phyloP scores from a whole-genome alignment of 768 basidiomycete species.

The Cystobasidium onofrii region DNA sequence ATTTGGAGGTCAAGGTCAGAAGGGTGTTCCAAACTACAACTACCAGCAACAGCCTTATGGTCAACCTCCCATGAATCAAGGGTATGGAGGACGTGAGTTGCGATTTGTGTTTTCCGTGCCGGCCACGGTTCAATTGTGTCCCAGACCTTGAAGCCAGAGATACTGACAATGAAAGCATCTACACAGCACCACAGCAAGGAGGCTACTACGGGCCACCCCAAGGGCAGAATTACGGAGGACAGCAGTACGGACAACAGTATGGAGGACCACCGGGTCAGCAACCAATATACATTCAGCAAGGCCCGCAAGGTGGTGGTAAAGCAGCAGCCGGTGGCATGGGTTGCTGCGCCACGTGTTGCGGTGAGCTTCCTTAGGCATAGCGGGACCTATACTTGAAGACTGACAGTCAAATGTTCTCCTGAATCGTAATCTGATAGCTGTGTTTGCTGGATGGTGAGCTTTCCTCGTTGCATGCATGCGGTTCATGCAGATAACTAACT shows the following conservation, averaged over 20 bases:
- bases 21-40: not conserved
- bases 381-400: not conserved
- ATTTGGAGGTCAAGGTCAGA: not conserved
- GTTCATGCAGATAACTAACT: not conserved
- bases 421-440: not conserved
- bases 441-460: constrained; percentile 1
- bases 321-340: not conserved
- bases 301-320: not conserved
- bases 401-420: not conserved
- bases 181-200: not conserved
- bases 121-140: no score
- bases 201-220: not conserved
- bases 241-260: constrained; percentile 2
- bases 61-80: constrained; percentile 1
- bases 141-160: not conserved
- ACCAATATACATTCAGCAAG: constrained; percentile 5
- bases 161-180: not conserved
- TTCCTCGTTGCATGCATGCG: not conserved
- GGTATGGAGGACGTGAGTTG: constrained; percentile 1
- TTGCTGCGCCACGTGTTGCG: constrained; percentile 7
- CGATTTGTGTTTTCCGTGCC: no score
- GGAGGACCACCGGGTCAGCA: not conserved
- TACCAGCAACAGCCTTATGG: not conserved
- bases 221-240: no score
- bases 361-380: not conserved